Base-by-base conservation (phyloP, 179 eudicot species). In the Silene coronaria region DNA sequence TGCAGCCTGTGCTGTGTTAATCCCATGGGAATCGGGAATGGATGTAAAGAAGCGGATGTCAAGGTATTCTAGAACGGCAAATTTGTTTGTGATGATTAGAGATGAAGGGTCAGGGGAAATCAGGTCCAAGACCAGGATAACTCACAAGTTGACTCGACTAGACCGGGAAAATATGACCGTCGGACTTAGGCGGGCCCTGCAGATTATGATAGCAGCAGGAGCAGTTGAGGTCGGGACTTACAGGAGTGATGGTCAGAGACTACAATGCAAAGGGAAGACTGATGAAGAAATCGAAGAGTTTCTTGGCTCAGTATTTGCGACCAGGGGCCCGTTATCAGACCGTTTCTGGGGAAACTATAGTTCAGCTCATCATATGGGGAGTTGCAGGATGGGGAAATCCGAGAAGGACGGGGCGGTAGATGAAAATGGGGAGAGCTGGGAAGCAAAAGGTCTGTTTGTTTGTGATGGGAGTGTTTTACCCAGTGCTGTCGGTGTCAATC, bases 361-460 rank as follows among this genome's bases (percentile, higher is more conserved):
- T 75, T 80, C 91, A 6, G 97, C 94, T 5, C 97, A 91, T 81
- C 97, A 91, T 71, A 89, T 91, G 90, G 91, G 94, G 69, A 91
- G 97, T 76, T 89, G 97, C 64, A 84, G 88, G 70, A 89, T 91
- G 93, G 91, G 91, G 36, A 60, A 3, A n/a, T 73, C 3, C 11
- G 85, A 84, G 17, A 72, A 81, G 53, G 91, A 89, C 38, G 88
- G 93, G 2, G 96, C 85, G 2, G 88, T 91, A 16, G 89, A 91
- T 64, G 90, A 84, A 77, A 84, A 84, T 42, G 96, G 96, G 38
- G 90, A 91, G 86, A 88, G 86, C 71, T 91, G 93, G 93, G 97
- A 91, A 73, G 94, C 88, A 14, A 83, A 85, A 68, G 90, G 88
- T 21, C 67, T 91, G 70, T 91, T 81, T 77, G 93, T 89, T 28